These are phyloP conservation scores for Halophytophthora polymorphica DNA, from an alignment of 352 stramenopile genomes.

Conservation along the genomic window DNA sequence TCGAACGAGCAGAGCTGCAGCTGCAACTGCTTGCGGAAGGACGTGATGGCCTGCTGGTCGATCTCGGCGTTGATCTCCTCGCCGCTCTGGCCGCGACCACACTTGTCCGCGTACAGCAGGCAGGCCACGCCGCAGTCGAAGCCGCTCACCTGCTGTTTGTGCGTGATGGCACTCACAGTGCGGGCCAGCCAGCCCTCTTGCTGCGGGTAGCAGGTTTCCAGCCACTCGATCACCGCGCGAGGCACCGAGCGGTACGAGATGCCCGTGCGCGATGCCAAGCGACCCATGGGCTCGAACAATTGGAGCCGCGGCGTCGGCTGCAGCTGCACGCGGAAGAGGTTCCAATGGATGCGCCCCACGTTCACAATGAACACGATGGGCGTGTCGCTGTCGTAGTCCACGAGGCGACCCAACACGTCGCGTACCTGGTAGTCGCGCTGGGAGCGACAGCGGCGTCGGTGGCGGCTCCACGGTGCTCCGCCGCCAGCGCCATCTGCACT, in stretches of 20 bases:
- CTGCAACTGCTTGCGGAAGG: conserved; percentile 56
- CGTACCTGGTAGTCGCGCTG: conserved; percentile 37
- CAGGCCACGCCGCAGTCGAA: conserved; percentile 89
- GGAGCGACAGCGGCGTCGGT: conserved; percentile 7
- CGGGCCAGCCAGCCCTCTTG: conserved; percentile 48
- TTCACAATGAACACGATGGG: conserved; percentile 86
- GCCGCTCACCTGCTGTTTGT: conserved; percentile 84
- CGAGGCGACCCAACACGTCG: conserved; percentile 64
- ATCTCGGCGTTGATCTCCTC: conserved; percentile 64
- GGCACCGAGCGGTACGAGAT: conserved; percentile 78
- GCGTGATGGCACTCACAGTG: conserved; percentile 73
- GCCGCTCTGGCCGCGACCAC: conserved; percentile 47
- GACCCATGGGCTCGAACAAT: conserved; percentile 88
- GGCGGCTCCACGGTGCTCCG: conserved; percentile 14
- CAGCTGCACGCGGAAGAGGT: conserved; percentile 83
- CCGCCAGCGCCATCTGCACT: not conserved
- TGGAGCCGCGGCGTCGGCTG: conserved; percentile 61
- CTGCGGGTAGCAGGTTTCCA: conserved; percentile 75
- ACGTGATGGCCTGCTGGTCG: conserved; percentile 71
- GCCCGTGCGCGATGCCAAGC: conserved; percentile 48
- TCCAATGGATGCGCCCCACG: conserved; percentile 83
- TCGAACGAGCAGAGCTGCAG: conserved; percentile 23
- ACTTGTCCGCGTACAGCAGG: conserved; percentile 87
- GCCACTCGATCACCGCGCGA: conserved; percentile 77
- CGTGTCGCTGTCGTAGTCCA: conserved; percentile 56